phyloP scores from a whole-genome alignment of 805 yeast species.

The Scheffersomyces coipomensis region DNA sequence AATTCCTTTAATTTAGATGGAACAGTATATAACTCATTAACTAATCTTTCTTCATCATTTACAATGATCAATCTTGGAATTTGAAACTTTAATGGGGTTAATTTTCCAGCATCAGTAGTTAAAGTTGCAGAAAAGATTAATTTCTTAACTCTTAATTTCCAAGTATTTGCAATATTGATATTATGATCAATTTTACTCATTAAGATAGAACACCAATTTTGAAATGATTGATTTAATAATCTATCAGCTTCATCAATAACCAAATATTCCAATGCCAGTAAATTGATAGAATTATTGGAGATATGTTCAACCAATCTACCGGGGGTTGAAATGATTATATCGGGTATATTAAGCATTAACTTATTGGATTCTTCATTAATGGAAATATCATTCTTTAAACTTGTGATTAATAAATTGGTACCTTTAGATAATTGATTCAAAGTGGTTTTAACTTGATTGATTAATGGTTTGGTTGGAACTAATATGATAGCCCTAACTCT shows the following conservation, averaged over 20 bases:
- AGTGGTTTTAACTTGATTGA: slow-evolving; percentile 75
- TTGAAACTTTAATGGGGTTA: slow-evolving; percentile 66
- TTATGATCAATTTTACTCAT: slow-evolving; percentile 33
- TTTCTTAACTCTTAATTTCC: slow-evolving; percentile 48
- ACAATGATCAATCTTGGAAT: slow-evolving; percentile 76
- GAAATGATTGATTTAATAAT: slow-evolving; percentile 82
- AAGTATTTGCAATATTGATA: slow-evolving; percentile 25
- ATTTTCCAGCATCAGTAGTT: slow-evolving; percentile 87
- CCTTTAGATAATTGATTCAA: slow-evolving; percentile 62
- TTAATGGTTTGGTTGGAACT: slow-evolving; percentile 88
- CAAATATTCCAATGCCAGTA: slow-evolving; percentile 57
- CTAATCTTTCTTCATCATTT: slow-evolving; percentile 50
- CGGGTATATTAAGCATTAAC: slow-evolving; percentile 52
- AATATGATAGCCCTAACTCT: slow-evolving; percentile 71
- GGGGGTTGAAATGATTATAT: slow-evolving; percentile 69
- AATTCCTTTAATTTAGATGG: slow-evolving; percentile 54
- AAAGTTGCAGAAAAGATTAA: slow-evolving; percentile 90
- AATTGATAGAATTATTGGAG: slow-evolving; percentile 34
- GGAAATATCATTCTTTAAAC: slow-evolving; percentile 51
- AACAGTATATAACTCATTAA: slow-evolving; percentile 57
- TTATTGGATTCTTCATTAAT: slow-evolving; percentile 64
- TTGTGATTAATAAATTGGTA: slow-evolving; percentile 60
- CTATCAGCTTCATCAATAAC: slow-evolving; percentile 84
- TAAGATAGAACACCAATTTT: slow-evolving; percentile 79
- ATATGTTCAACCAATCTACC: slow-evolving; percentile 83